Evolutionary conservation across 1,139 yeast genomes (phyloP).

Genomic region (Pneumocystis oryctolagi): DNA sequence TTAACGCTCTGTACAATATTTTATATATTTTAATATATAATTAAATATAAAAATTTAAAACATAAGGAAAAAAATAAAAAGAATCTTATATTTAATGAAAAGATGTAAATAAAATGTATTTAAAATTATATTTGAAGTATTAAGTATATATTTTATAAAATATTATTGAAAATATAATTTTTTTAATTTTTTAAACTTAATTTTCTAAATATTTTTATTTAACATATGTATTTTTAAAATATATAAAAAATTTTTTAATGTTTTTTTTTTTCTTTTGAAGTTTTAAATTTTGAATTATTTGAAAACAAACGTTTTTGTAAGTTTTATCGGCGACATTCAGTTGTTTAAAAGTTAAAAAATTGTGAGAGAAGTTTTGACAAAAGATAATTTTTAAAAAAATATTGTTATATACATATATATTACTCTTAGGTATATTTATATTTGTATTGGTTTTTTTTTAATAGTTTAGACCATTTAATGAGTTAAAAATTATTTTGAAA

Average conservation of each 20-base stretch:
- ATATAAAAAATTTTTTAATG: neutral
- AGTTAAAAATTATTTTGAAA: neutral
- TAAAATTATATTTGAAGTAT: neutral
- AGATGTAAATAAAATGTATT: too few relatives aligned
- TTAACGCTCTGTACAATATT: too few relatives aligned
- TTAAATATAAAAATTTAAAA: too few relatives aligned
- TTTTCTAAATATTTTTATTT: neutral
- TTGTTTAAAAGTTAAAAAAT: neutral
- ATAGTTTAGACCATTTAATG: neutral
- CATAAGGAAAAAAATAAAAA: too few relatives aligned
- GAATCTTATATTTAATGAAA: too few relatives aligned
- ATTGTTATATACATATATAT: neutral
- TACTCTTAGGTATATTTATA: neutral
- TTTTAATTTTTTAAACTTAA: too few relatives aligned
- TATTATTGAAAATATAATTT: neutral
- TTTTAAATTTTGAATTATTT: neutral
- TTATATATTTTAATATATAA: too few relatives aligned
- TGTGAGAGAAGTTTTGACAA: neutral
- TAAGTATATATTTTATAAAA: neutral
- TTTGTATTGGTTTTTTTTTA: neutral
- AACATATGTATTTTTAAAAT: neutral
- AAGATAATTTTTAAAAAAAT: neutral
- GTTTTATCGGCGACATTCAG: neutral
- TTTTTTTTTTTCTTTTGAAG: neutral
- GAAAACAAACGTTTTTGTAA: neutral